Base-by-base conservation (phyloP, 306 rosid species). In the Pyrus betulifolia region DNA sequence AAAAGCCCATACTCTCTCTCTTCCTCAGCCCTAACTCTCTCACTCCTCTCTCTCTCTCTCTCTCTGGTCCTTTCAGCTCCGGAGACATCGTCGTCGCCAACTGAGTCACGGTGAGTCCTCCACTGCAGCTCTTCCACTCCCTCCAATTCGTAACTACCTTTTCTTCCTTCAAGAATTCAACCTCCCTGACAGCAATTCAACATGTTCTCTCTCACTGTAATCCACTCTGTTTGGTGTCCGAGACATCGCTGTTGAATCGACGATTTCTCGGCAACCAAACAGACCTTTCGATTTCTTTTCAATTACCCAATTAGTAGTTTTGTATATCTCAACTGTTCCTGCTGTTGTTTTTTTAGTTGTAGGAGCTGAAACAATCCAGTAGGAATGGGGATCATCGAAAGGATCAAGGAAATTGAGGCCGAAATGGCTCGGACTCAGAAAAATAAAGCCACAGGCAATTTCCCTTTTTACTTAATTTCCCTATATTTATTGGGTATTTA, bases 391-490 rank as follows among this genome's bases (percentile, higher is more conserved):
- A 96, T 96, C 79, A 83, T 96, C 5, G 99, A 96, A 74, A 92
- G 82, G 90, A 96, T 96, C 88, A 92, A 89, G 74, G 99, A 96
- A 86, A 96, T 96, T 63, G 99, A 96, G 83, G 92, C 92, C 93
- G 99, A 96, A 89, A 96, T 96, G 99, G 97, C 97, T 82, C 96
- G 99, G 80, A 96, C 99, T 64, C 99, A 96, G 87, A 96, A 96
- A 76, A 96, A 96, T 76, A 96, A 96, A 87, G 99, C 99, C 68
- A 96, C 99, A 31, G 99, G 99, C 87, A 66, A 35, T 60, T 35
- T 49, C 18, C 17, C 42, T 27, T 45, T 44, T 52, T 38, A 30
- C 4, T 23, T 69, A 15, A n/a, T 13, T 38, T 35, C 67, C 8
- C 1, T 0, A 3, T 51, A 1, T 10, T 38, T 52, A 6, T 60